A percentile compares a stretch with the other conserved stretches of the same genome.
Evolutionary conservation across 768 basidiomycete species (phyloP).

Genomic region (Naganishia kalamii): DNA sequence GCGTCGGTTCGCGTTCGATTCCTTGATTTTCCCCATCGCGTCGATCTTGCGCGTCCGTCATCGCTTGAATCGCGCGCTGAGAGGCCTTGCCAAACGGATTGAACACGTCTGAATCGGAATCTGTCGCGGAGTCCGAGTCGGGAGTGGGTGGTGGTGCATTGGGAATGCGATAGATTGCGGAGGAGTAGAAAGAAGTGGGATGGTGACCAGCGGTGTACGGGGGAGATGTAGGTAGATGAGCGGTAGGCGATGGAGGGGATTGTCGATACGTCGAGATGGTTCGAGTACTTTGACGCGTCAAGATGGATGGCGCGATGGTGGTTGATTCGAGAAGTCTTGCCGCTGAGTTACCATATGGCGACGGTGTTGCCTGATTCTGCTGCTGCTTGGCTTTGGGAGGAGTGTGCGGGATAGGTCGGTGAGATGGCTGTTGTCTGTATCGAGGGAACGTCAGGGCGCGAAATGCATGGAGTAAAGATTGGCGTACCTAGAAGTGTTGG

Average conservation of each 20-base stretch:
- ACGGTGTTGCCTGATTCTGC: not conserved
- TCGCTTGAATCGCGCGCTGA: not conserved
- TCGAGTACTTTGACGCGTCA: not conserved
- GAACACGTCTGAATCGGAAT: conserved; percentile 4
- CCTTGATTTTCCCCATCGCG: not conserved
- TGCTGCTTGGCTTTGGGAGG: not conserved
- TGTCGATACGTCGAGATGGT: conserved; percentile 9
- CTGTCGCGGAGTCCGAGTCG: not conserved
- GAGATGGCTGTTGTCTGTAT: not conserved
- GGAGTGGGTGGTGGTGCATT: not conserved
- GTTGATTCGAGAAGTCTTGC: conserved; percentile 5
- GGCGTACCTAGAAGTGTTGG: too few species aligned
- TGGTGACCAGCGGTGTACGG: conserved; percentile 3
- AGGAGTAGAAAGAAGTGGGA: not conserved
- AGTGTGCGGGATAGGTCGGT: not conserved
- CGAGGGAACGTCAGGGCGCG: too few species aligned
- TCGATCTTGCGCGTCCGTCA: not conserved
- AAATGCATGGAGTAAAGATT: too few species aligned
- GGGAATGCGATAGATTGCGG: not conserved
- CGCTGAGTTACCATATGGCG: conserved; percentile 5
- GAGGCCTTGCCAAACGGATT: not conserved
- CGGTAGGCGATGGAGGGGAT: not conserved
- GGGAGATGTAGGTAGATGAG: not conserved
- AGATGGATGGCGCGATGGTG: not conserved
- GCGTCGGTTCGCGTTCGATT: not conserved